Percentiles rank a stretch among this genome's conserved stretches.
phyloP scores from a whole-genome alignment of 345 rosid genomes.

The Rhizophora apiculata region DNA sequence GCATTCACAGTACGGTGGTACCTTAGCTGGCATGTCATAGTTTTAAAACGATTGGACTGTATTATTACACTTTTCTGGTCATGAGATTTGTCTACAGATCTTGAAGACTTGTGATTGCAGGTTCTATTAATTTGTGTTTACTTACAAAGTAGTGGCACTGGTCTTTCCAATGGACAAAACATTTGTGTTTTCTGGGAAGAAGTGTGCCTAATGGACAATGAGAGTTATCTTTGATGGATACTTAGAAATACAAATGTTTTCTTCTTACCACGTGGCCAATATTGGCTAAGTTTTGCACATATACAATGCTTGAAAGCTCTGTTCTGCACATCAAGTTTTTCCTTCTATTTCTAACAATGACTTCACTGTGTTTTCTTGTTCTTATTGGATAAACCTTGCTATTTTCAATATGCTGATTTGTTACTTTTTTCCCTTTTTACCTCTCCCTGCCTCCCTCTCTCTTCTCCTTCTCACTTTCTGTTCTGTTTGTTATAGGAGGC shows the following conservation, averaged over 20 bases:
- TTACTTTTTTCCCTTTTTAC: background rate
- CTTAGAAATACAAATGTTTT: background rate
- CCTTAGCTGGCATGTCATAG: background rate
- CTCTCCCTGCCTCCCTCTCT: background rate
- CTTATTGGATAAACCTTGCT: background rate
- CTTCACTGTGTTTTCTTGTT: background rate
- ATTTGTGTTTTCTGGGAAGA: too few species aligned
- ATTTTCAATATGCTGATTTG: background rate
- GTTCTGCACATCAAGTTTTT: background rate
- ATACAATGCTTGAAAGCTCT: background rate
- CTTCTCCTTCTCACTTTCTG: background rate
- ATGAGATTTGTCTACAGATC: background rate
- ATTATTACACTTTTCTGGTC: background rate
- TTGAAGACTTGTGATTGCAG: background rate
- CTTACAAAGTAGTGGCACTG: background rate
- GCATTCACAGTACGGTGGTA: background rate
- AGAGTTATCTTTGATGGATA: background rate
- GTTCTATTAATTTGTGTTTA: background rate
- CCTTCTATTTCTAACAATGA: background rate
- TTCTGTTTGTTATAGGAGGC: slow-evolving; percentile 52
- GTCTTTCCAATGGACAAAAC: background rate
- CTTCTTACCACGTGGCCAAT: background rate
- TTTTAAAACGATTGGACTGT: background rate
- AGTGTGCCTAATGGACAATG: too few species aligned
- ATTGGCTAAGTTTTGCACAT: too few species aligned